A percentile compares a stretch with the other conserved stretches of the same genome.
Conservation (phyloP, 345 rosid species). For the Heritiera fomes region DNA sequence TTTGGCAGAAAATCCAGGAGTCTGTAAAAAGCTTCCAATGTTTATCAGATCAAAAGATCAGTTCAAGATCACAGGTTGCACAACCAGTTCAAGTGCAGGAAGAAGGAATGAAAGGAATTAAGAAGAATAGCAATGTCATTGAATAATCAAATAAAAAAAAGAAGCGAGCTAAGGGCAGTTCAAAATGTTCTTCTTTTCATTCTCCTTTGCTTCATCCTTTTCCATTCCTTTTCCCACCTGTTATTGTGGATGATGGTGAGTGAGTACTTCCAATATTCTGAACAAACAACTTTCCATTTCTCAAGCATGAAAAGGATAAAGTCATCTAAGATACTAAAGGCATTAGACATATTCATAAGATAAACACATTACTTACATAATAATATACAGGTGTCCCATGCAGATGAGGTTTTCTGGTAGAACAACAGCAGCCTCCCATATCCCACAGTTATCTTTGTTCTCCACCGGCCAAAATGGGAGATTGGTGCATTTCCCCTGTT, state of each 20-base stretch:
- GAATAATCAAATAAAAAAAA: constrained; percentile 2
- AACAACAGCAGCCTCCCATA: constrained; percentile 95
- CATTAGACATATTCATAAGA: background rate
- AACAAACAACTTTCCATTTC: background rate
- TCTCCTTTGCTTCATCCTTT: background rate
- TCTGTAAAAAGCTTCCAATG: background rate
- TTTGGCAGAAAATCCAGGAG: background rate
- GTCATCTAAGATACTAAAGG: background rate
- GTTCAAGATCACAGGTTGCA: background rate
- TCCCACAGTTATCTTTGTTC: constrained; percentile 29
- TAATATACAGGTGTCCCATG: constrained; percentile 78
- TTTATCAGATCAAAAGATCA: constrained; percentile 4
- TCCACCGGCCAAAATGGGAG: constrained; percentile 24
- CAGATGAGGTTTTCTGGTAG: constrained; percentile 72
- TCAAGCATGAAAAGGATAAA: constrained; percentile 11
- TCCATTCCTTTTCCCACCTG: constrained; percentile 1
- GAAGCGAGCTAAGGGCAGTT: background rate
- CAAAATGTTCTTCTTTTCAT: background rate
- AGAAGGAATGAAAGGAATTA: constrained; percentile 5
- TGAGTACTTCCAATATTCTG: background rate
- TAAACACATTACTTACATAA: constrained; percentile 52
- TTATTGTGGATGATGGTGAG: background rate
- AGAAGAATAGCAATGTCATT: background rate
- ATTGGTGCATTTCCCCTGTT: constrained; percentile 37
- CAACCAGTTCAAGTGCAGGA: constrained; percentile 9